Base-by-base conservation (phyloP, 2,329 filamentous ascomycete genomes). In the Phaeosphaeriaceae sp. region DNA sequence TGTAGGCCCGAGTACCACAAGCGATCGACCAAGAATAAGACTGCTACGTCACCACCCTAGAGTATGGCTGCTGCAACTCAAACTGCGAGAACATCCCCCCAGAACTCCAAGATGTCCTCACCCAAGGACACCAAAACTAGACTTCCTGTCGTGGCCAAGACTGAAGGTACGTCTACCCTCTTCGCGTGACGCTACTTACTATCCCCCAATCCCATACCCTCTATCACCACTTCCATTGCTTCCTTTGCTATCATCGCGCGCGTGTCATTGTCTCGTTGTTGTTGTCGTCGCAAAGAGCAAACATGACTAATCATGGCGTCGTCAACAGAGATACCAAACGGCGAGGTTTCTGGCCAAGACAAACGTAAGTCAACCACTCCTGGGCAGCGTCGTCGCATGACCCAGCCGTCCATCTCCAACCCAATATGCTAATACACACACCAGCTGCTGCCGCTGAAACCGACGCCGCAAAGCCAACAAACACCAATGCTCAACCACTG, bases 401-500 rank as follows among this genome's bases (percentile, higher is more conserved):
- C n/a, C n/a, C n/a, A n/a, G n/a, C 35, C 40, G 37, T 45, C 35
- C 46, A 41, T 18, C 33, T 26, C 42, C 26, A 30, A 36, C 37
- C n/a, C 49, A 48, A 28, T 30, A 55, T 60, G 57, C 62, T 65
- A 52, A 67, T 50, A 30, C 7, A 28, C 36, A 12, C 32, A 46
- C 17, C 54, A 61, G 56, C 63, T 38, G 54, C 63, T 5, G 53
- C 52, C 35, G 53, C 61, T 36, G 64, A 67, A 46, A 60, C 56
- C 23, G 67, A 70, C 43, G 18, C 23, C 6, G 6, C 60, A 38
- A 70, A 74, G 59, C 58, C 74, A 18, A 52, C 64, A 28, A 70
- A 73, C 57, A 73, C 77, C 70, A 74, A 72, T 62, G 68, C 66
- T 36, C 76, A 75, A 56, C 77, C 78, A 74, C 74, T 85, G 74